Conservation (phyloP, 345 rosid species). For the Boechera retrofracta region DNA sequence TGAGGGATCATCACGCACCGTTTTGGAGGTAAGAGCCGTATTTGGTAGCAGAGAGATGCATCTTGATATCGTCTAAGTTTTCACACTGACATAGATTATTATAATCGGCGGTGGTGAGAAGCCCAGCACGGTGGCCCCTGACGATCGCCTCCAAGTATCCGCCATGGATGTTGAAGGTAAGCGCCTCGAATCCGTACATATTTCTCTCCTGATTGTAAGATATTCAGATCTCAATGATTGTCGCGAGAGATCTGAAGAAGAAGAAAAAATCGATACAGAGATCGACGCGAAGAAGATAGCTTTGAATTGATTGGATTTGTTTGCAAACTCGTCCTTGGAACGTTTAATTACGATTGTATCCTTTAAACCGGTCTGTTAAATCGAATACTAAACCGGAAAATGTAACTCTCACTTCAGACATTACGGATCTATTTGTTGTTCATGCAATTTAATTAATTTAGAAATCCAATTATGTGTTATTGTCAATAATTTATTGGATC, state of each 20-base stretch:
- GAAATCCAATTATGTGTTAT: no score
- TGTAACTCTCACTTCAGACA: no score
- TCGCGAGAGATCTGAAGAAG: conserved; percentile 21
- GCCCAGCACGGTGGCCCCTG: conserved; percentile 90
- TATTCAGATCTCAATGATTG: conserved; percentile 36
- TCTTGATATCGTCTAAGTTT: conserved; percentile 94
- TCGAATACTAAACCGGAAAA: neutral
- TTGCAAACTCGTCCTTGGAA: conserved; percentile 13
- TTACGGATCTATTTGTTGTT: no score
- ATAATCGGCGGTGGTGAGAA: conserved; percentile 90
- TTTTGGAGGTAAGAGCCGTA: conserved; percentile 96
- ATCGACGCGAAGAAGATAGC: conserved; percentile 21
- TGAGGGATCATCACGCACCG: conserved; percentile 52
- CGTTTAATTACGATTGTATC: conserved; percentile 22
- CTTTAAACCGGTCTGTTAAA: conserved; percentile 15
- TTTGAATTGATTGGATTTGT: conserved; percentile 33
- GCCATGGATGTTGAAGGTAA: conserved; percentile 94
- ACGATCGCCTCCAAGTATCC: conserved; percentile 98
- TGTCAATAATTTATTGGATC: no score
- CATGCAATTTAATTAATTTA: no score
- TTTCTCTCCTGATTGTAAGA: neutral
- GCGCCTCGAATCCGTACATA: conserved; percentile 99
- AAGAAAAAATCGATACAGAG: conserved; percentile 29
- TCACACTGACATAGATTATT: conserved; percentile 99
- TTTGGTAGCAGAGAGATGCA: conserved; percentile 99